Evolutionary conservation across 108 stramenopile species (phyloP), one percentile per base, ranked within the genome.

Genomic region (Pinguiococcus pyrenoidosus): DNA sequence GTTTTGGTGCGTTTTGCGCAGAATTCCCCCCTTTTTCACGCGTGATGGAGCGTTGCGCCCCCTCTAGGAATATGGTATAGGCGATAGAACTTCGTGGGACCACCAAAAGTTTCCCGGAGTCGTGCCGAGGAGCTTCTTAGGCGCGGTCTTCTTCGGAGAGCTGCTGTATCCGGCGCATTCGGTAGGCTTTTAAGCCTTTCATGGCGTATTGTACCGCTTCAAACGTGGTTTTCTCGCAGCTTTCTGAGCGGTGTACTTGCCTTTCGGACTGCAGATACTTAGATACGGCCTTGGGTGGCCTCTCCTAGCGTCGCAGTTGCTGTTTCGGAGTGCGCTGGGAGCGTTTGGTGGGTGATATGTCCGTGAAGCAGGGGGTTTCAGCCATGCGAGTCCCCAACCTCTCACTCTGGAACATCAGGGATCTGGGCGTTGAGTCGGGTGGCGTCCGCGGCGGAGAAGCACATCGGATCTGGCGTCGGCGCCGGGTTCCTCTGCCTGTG

Each of bases 1-100:
- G 48, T 85, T 32, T 74, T 74, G 75, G 37, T 72, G 32, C 80
- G 75, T 21, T 44, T 86, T 16, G 75, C 82, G n/a, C n/a, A n/a
- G 14, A 22, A 14, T 51, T 49, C 77, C 40, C 35, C 68, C 41
- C 52, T 63, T 55, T 46, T 50, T 65, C 37, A 14, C 8, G 21
- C 37, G 16, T 34, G 25, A 22, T 22, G 17, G 9, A 10, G 53
- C 10, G 9, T 30, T 58, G 33, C 16, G 26, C 35, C 43, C 26
- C 24, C 9, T n/a, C 0, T 18, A 44, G 32, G 37, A 49, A 40
- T 29, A 33, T 44, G 21, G 39, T 37, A 18, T 38, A 16, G 17
- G 44, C 39, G 32, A 32, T 3, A 29, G 48, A 43, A 21, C 14
- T 1, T 17, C 37, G 20, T 78, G 48, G 36, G 77, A 78, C 36